A percentile compares a stretch with the other conserved stretches of the same genome.
These are phyloP conservation scores for Pseudoturritis turrita DNA, from an alignment of 345 rosid species.

Conservation along the genomic window DNA sequence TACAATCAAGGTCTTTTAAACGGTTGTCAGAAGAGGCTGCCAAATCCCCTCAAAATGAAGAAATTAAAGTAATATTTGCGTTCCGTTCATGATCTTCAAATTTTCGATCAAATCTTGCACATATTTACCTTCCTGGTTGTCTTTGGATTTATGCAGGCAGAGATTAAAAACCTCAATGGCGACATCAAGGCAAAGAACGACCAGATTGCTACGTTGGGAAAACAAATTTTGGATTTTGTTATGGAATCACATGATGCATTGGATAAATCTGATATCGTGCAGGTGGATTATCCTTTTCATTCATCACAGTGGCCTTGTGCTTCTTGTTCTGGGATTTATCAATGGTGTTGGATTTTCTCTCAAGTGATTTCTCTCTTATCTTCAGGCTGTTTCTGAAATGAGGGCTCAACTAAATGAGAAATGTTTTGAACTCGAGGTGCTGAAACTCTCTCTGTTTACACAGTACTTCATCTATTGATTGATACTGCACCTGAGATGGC, in stretches of 20 bases:
- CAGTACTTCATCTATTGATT: neutral
- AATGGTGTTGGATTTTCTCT: neutral
- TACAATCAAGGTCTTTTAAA: conserved; percentile 70
- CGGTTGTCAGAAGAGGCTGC: conserved; percentile 72
- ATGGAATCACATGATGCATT: conserved; percentile 50
- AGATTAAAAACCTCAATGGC: conserved; percentile 54
- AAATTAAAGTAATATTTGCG: conserved; percentile 46
- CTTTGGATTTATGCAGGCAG: conserved; percentile 44
- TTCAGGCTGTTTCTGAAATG: conserved; percentile 77
- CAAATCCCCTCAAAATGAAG: conserved; percentile 63
- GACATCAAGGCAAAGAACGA: conserved; percentile 72
- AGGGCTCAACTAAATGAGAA: conserved; percentile 78
- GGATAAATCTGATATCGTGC: conserved; percentile 61
- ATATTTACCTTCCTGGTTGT: conserved; percentile 22
- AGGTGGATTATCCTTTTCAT: conserved; percentile 39
- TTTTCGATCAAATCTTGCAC: neutral
- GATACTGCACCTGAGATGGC: neutral
- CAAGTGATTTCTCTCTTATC: conserved; percentile 27
- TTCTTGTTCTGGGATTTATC: neutral
- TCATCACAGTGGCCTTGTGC: neutral
- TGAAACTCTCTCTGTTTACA: conserved; percentile 17
- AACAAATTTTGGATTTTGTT: conserved; percentile 65
- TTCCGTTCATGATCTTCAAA: conserved; percentile 6
- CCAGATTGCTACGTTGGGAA: conserved; percentile 71
- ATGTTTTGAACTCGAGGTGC: conserved; percentile 97